Base-by-base conservation (phyloP, 345 rosid species). In the Psidium friedrichsthalianum region DNA sequence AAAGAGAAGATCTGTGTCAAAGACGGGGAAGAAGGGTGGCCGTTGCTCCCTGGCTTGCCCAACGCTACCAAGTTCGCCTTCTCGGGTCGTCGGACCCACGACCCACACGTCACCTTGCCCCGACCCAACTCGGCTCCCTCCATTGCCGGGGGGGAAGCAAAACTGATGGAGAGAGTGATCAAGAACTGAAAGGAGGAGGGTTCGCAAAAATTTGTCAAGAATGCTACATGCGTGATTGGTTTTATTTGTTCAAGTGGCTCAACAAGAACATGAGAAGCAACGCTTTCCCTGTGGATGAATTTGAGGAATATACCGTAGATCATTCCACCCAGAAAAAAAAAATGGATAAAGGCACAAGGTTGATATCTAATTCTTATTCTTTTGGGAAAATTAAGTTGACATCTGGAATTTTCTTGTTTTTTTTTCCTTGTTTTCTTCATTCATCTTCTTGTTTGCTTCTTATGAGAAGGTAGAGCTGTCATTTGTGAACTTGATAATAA, bases 21-120 rank as follows among this genome's bases (percentile, higher is more conserved):
- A 42, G 98, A 89, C 29, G 96, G 89, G 51, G 96, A 88, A 27
- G 92, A 88, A 69, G 47, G 47, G 76, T 82, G 25, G 76, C 81
- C 86, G 82, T 88, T 88, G 64, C 88, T 88, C 84, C 90, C 86
- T 2, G 95, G 92, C 92, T 89, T 93, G 82, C 93, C 95, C 89
- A 97, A 84, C 42, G 93, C 91, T n/a, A 91, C 97, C 87, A 91
- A 87, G 86, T 89, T 93, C 61, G 87, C 88, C 82, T 93, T 94
- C 90, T 90, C 98, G 56, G 97, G 95, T 80, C 95, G 90, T 82
- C 95, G 94, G 92, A 96, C 94, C 99, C 99, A 95, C 76, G 98
- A 94, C 85, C 98, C 97, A 56, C 95, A 94, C 27, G 93, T 90
- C 76, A 93, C 94, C 74, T 87, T 83, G 47, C 91, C 93, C 54